These are phyloP conservation scores for Eremochloa ophiuroides DNA, from an alignment of 176 grass and related monocot species.

Conservation along the genomic window DNA sequence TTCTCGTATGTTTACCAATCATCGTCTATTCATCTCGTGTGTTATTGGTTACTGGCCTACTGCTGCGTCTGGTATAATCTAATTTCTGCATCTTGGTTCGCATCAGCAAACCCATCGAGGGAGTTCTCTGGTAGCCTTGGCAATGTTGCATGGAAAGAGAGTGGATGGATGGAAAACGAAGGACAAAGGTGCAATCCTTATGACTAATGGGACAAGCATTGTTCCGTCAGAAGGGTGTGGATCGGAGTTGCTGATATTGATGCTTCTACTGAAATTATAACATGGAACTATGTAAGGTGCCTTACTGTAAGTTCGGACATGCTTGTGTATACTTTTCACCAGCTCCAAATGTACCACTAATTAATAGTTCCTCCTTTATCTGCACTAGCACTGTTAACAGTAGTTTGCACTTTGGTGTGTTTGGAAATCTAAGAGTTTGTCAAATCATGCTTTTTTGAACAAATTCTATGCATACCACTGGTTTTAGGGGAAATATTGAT, in stretches of 20 bases:
- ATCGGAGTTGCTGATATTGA: constrained; percentile 74
- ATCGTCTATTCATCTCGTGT: background rate
- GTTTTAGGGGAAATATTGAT: background rate
- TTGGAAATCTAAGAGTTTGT: background rate
- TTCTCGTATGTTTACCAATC: constrained; percentile 50
- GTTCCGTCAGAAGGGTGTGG: constrained; percentile 89
- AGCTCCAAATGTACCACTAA: background rate
- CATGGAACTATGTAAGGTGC: constrained; percentile 94
- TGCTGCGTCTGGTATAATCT: constrained; percentile 2
- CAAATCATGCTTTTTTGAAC: background rate
- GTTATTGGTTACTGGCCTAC: background rate
- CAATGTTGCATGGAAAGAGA: constrained; percentile 98
- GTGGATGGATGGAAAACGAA: constrained; percentile 99
- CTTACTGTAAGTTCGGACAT: constrained; percentile 66
- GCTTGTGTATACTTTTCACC: background rate
- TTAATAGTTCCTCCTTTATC: no score
- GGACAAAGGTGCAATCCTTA: constrained; percentile 77
- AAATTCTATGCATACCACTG: background rate
- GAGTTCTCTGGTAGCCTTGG: constrained; percentile 91
- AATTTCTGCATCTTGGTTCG: constrained; percentile 21
- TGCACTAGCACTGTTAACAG: background rate
- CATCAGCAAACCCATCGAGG: constrained; percentile 77
- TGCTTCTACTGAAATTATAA: constrained; percentile 94
- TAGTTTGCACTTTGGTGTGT: background rate
- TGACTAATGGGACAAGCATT: constrained; percentile 90